phyloP scores from a whole-genome alignment of 176 grass and related monocot species.

The Juncus inflexus region DNA sequence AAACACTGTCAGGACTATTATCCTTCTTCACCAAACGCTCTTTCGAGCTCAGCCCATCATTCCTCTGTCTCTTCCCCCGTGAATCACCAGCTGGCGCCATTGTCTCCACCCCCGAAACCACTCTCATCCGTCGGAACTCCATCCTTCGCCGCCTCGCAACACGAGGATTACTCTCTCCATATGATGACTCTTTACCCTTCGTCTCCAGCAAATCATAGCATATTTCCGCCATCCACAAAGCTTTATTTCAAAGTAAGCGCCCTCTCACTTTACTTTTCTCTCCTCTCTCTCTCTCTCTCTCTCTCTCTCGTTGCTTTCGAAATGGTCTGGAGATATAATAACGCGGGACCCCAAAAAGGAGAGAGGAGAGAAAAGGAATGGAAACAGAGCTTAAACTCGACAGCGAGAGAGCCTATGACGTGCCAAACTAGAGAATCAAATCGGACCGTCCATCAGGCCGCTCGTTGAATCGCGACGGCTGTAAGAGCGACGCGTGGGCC shows the following conservation, averaged over 20 bases:
- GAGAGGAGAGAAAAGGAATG: too few relatives aligned
- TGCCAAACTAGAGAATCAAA: background rate
- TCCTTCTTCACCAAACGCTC: background rate
- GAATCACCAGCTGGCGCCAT: background rate
- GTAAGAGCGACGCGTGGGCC: background rate
- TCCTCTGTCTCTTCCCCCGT: constrained; percentile 25
- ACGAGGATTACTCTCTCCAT: constrained; percentile 25
- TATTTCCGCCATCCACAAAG: constrained; percentile 42
- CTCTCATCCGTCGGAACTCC: constrained; percentile 48
- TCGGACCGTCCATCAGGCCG: background rate
- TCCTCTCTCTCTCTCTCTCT: background rate
- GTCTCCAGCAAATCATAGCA: constrained; percentile 34
- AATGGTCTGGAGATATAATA: constrained; percentile 4
- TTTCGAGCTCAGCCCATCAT: background rate
- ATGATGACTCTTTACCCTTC: constrained; percentile 20
- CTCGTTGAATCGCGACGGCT: background rate
- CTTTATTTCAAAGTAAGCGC: background rate
- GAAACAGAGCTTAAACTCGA: background rate
- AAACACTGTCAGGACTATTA: background rate
- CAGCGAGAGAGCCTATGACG: background rate
- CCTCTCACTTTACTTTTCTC: background rate
- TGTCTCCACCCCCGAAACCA: constrained; percentile 15
- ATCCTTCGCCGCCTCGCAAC: constrained; percentile 49
- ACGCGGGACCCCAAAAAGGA: too few relatives aligned
- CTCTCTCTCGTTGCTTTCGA: background rate